Conservation (phyloP, 176 grass and related monocot species). For the Triticum dicoccoides region DNA sequence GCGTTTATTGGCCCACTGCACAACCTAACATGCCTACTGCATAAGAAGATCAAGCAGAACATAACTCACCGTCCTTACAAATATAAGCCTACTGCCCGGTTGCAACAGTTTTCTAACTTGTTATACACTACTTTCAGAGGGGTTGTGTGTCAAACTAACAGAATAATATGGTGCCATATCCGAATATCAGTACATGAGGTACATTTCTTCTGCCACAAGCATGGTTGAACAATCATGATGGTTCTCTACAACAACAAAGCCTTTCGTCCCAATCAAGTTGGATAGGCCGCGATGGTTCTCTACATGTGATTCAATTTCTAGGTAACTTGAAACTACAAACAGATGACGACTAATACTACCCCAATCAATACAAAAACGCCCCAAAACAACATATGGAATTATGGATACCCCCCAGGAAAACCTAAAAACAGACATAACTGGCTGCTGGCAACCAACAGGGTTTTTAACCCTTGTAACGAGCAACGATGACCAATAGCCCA, state of each 20-base stretch:
- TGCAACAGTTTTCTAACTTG: not conserved
- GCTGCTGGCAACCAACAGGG: not conserved
- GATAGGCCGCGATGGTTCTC: not conserved
- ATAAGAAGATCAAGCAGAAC: conserved; percentile 2
- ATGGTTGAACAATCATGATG: not conserved
- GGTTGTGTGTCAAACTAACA: not conserved
- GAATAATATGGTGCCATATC: not conserved
- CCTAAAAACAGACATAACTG: not conserved
- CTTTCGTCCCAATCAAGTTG: too few relatives aligned
- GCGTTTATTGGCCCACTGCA: not conserved
- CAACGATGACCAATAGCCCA: not conserved
- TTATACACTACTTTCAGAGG: not conserved
- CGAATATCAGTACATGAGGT: not conserved
- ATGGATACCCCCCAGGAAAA: not conserved
- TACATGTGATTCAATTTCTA: not conserved
- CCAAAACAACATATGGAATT: not conserved
- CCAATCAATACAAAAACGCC: not conserved
- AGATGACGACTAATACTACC: not conserved
- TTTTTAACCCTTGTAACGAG: not conserved
- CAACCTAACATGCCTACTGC: not conserved
- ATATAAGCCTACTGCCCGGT: not conserved
- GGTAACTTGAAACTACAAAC: not conserved
- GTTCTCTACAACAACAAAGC: too few relatives aligned
- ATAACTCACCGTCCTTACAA: not conserved
- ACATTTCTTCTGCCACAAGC: not conserved